Percentiles rank a stretch among this genome's conserved stretches.
These are phyloP conservation scores for Mycena sp. DNA, from an alignment of 1,284 basidiomycete genomes.

Conservation along the genomic window DNA sequence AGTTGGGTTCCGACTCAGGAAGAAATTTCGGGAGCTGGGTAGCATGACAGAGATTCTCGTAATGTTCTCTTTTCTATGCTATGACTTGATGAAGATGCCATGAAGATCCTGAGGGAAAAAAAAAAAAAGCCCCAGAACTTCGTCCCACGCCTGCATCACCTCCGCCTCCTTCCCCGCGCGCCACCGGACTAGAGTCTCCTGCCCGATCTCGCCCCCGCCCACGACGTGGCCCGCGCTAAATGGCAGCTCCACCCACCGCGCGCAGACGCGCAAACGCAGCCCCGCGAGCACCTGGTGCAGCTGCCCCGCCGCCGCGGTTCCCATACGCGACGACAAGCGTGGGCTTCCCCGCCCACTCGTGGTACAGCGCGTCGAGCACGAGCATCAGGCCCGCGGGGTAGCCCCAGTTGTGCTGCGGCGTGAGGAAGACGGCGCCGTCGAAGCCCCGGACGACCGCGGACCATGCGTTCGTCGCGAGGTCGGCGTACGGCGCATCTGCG, in stretches of 20 bases:
- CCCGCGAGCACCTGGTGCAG: conserved; percentile 21
- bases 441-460: conserved; percentile 14
- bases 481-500: conserved; percentile 8
- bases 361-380: conserved; percentile 24
- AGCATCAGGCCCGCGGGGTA: conserved; percentile 27
- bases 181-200: conserved; percentile 13
- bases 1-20: too few species aligned
- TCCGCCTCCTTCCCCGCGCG: conserved; percentile 20
- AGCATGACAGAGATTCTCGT: too few species aligned
- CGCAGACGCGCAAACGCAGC: conserved; percentile 16
- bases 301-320: conserved; percentile 18
- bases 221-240: conserved; percentile 11
- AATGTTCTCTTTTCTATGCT: too few species aligned
- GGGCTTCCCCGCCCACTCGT: conserved; percentile 25
- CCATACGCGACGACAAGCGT: conserved; percentile 24
- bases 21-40: too few species aligned
- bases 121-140: not conserved
- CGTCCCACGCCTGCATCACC: conserved; percentile 16
- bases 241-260: conserved; percentile 12
- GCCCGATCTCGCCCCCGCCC: conserved; percentile 1
- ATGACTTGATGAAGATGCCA: too few species aligned
- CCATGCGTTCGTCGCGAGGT: conserved; percentile 21
- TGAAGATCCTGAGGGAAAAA: too few species aligned
- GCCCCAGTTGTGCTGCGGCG: conserved; percentile 29
- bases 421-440: conserved; percentile 29